Conservation (phyloP, 306 rosid species). For the Ammopiptanthus mongolicus region DNA sequence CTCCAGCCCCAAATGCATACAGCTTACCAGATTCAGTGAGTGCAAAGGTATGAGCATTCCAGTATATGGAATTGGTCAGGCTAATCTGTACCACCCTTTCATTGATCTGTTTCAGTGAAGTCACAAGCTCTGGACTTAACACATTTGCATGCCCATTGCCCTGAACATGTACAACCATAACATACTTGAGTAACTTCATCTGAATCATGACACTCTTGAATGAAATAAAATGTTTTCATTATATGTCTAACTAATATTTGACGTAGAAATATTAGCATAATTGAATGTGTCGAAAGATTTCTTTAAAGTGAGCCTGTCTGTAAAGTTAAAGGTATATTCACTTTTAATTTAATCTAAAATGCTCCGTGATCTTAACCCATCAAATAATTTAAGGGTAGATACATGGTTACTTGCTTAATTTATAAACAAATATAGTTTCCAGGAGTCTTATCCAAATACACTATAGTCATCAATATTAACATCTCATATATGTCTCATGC, state of each 20-base stretch:
- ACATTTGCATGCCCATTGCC: slow-evolving; percentile 65
- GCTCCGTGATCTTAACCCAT: background rate
- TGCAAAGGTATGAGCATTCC: slow-evolving; percentile 97
- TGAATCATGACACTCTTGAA: background rate
- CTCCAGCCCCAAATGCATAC: slow-evolving; percentile 89
- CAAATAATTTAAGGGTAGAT: too few relatives aligned
- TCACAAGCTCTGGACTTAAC: slow-evolving; percentile 67
- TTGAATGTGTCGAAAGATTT: background rate
- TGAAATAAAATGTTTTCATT: background rate
- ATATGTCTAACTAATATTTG: background rate
- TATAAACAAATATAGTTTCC: too few relatives aligned
- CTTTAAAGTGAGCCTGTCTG: background rate
- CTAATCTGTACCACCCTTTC: slow-evolving; percentile 89
- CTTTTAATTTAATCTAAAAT: too few relatives aligned
- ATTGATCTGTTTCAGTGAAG: slow-evolving; percentile 59
- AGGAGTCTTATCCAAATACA: background rate
- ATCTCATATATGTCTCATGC: background rate
- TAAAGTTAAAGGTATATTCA: background rate
- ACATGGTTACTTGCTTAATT: background rate
- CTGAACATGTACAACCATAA: slow-evolving; percentile 35
- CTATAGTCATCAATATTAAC: background rate
- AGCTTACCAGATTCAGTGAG: slow-evolving; percentile 90
- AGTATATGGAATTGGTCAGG: slow-evolving; percentile 78
- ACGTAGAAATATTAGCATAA: background rate
- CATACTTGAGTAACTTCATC: background rate